A percentile compares a stretch with the other conserved stretches of the same genome.
Evolutionary conservation across 2,329 filamentous ascomycete species (phyloP).

Genomic region (Leptographium radiaticola): DNA sequence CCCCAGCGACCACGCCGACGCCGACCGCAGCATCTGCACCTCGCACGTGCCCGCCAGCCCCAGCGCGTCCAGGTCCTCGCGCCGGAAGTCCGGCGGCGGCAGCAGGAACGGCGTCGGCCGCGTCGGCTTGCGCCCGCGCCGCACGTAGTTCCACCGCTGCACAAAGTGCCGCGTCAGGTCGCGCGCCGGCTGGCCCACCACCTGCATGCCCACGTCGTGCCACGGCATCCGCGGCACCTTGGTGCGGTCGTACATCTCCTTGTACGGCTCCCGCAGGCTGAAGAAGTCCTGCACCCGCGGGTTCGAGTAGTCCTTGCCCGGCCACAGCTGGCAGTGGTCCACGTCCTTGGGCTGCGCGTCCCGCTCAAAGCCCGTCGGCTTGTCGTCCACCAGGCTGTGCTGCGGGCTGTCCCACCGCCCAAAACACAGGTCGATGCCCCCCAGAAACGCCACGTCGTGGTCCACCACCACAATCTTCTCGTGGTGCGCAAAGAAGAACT

Average conservation of each 20-base stretch:
- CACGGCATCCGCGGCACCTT: conserved; percentile 91
- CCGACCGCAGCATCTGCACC: conserved; percentile 87
- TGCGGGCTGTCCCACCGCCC: conserved; percentile 95
- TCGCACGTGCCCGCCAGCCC: conserved; percentile 91
- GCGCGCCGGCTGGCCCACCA: conserved; percentile 87
- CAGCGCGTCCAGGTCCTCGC: conserved; percentile 72
- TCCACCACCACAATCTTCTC: conserved; percentile 97
- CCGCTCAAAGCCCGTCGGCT: conserved; percentile 84
- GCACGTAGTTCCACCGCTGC: conserved; percentile 94
- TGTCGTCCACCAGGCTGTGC: conserved; percentile 82
- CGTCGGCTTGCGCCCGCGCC: conserved; percentile 84
- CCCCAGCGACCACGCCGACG: conserved; percentile 82
- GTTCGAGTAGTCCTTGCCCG: conserved; percentile 97
- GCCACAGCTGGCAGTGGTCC: conserved; percentile 91
- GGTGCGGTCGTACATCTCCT: conserved; percentile 94
- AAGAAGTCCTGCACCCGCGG: conserved; percentile 93
- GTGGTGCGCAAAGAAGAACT: conserved; percentile 98
- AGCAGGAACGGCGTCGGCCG: conserved; percentile 86
- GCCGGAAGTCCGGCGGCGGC: conserved; percentile 82
- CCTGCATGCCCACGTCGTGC: conserved; percentile 97
- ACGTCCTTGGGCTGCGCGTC: conserved; percentile 69
- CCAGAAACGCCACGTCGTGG: conserved; percentile 89
- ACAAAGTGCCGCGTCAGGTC: conserved; percentile 94
- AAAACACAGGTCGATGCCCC: conserved; percentile 92
- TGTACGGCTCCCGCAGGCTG: conserved; percentile 82